phyloP scores from a whole-genome alignment of 495 filamentous ascomycete genomes.

The Aspergillus haitiensis region DNA sequence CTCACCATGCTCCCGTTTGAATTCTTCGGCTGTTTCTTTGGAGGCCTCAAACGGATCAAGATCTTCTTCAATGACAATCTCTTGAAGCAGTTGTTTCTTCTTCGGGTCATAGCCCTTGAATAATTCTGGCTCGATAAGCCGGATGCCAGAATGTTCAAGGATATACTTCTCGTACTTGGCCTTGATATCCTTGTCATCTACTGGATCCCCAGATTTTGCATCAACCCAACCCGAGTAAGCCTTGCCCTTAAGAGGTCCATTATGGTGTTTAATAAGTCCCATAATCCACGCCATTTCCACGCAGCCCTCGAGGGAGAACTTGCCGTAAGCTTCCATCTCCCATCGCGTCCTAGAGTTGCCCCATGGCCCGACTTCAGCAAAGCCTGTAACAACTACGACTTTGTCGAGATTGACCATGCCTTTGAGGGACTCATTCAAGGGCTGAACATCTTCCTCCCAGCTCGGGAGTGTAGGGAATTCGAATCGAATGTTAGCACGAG shows the following conservation, averaged over 20 bases:
- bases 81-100: conserved; percentile 96
- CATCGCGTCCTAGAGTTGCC: conserved; percentile 96
- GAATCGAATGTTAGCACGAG: conserved; percentile 95
- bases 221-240: conserved; percentile 98
- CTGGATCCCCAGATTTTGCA: conserved; percentile 86
- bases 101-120: conserved; percentile 98
- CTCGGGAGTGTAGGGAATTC: conserved; percentile 87
- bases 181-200: conserved; percentile 98
- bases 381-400: conserved; percentile 96
- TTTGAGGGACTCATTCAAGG: conserved; percentile 81
- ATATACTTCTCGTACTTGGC: conserved; percentile 94
- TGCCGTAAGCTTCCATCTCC: conserved; percentile 97
- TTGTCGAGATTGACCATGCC: conserved; percentile 99
- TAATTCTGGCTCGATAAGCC: conserved; percentile 94
- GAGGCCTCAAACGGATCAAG: conserved; percentile 95
- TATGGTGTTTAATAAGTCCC: conserved; percentile 98
- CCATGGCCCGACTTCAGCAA: conserved; percentile 95
- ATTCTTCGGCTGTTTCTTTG: conserved; percentile 96
- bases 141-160: conserved; percentile 94
- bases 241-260: conserved; percentile 96
- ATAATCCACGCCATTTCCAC: conserved; percentile 99
- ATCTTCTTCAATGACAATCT: conserved; percentile 95
- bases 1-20: conserved; percentile 93
- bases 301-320: conserved; percentile 97
- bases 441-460: conserved; percentile 88